Evolutionary conservation across 305 asterid species (phyloP).

Genomic region (Solanum hybrid): DNA sequence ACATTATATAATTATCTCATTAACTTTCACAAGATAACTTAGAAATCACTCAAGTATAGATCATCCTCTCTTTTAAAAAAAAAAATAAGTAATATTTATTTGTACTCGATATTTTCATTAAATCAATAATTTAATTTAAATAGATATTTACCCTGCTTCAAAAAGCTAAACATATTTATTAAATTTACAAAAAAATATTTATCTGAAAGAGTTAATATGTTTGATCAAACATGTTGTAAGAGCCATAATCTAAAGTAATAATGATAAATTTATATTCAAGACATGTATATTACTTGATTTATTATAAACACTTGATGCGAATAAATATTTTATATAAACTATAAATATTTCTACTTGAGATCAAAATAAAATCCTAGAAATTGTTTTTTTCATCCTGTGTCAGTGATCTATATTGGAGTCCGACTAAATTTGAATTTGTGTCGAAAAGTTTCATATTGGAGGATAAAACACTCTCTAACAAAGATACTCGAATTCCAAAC

Average conservation of each 20-base stretch:
- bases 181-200: neutral
- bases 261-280: neutral
- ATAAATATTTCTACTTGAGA: neutral
- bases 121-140: neutral
- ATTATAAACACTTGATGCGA: neutral
- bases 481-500: too few species aligned
- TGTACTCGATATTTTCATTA: neutral
- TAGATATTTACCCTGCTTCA: neutral
- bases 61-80: too few species aligned
- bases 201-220: neutral
- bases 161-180: neutral
- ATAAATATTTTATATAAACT: neutral
- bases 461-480: too few species aligned
- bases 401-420: too few species aligned
- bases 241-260: neutral
- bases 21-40: neutral
- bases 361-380: neutral
- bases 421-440: neutral
- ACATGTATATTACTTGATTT: neutral
- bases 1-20: neutral
- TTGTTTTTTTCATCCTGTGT: too few species aligned
- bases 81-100: neutral
- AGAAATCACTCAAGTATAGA: neutral
- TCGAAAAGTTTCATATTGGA: too few species aligned
- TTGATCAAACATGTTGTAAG: neutral